Percentiles rank a stretch among this genome's conserved stretches.
These are phyloP conservation scores for Lentinula aciculospora DNA, from an alignment of 768 basidiomycete species.

Conservation along the genomic window DNA sequence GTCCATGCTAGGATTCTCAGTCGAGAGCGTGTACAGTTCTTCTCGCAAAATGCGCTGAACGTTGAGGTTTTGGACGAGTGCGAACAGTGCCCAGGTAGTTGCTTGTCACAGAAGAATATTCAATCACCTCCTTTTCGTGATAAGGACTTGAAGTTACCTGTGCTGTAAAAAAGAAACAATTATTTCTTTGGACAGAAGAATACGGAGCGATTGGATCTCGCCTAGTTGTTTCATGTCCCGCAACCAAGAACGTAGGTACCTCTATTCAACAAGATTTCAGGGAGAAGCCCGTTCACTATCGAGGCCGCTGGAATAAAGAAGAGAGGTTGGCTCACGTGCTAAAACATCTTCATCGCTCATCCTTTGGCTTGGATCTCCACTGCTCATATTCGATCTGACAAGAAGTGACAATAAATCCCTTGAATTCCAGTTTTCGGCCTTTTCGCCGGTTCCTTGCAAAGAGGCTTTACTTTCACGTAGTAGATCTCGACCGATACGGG, in stretches of 20 bases:
- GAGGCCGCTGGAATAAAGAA: too few species aligned
- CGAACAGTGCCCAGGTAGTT: conserved; percentile 39
- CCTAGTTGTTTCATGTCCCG: conserved; percentile 38
- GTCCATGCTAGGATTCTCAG: conserved; percentile 44
- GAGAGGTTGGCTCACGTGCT: conserved; percentile 26
- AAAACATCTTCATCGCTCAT: conserved; percentile 62
- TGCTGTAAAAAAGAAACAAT: background rate
- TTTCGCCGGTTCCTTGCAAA: conserved; percentile 15
- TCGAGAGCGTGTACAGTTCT: conserved; percentile 34
- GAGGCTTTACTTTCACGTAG: conserved; percentile 41
- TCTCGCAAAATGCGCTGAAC: conserved; percentile 38
- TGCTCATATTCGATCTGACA: conserved; percentile 59
- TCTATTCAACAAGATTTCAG: conserved; percentile 19
- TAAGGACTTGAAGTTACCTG: background rate
- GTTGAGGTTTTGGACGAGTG: conserved; percentile 29
- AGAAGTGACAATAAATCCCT: conserved; percentile 59
- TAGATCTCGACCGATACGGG: conserved; percentile 43
- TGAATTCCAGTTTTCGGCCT: conserved; percentile 23
- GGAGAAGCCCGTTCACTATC: background rate
- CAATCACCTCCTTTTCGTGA: too few species aligned
- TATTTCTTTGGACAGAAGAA: background rate
- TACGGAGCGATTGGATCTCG: background rate
- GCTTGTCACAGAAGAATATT: conserved; percentile 5
- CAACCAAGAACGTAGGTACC: conserved; percentile 38
- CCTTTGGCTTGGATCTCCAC: conserved; percentile 50